Evolutionary conservation across 2,329 filamentous ascomycete species (phyloP).

Genomic region (Dothideomycetes sp.): DNA sequence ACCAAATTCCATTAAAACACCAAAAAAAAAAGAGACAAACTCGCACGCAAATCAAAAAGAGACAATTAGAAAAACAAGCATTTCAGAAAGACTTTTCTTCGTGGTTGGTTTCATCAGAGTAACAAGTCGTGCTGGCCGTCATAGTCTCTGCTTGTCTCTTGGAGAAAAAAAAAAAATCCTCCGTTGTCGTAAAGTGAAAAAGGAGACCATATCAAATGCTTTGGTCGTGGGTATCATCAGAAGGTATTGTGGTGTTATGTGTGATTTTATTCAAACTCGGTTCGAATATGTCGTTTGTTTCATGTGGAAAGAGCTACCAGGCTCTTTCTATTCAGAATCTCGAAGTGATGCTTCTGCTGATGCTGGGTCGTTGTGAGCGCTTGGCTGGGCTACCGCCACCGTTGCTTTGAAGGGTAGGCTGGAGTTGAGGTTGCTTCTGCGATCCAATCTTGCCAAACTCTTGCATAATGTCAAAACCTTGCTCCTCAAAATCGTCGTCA

Average conservation of each 20-base stretch:
- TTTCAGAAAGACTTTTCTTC: conserved; percentile 9
- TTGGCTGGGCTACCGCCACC: conserved; percentile 15
- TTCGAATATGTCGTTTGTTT: conserved; percentile 1
- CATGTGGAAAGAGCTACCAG: background rate
- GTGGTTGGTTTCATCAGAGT: background rate
- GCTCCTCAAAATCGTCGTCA: conserved; percentile 48
- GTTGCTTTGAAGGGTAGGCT: conserved; percentile 3
- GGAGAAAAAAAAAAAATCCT: no score
- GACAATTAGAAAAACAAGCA: conserved; percentile 4
- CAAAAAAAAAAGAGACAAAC: no score
- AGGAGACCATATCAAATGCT: conserved; percentile 3
- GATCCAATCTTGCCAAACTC: conserved; percentile 66
- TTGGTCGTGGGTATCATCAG: conserved; percentile 11
- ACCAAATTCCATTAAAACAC: no score
- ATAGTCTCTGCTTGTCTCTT: no score
- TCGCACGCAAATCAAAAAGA: background rate
- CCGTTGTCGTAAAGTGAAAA: conserved; percentile 10
- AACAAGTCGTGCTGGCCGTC: background rate
- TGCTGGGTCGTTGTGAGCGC: conserved; percentile 13
- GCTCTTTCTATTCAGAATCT: conserved; percentile 13
- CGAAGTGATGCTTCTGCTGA: conserved; percentile 16
- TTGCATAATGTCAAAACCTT: conserved; percentile 62
- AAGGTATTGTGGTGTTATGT: conserved; percentile 6
- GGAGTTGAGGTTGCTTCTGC: conserved; percentile 3
- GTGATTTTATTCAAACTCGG: conserved; percentile 2